Base-by-base conservation (phyloP, 2,329 filamentous ascomycete genomes). In the Microdochium bolleyi region DNA sequence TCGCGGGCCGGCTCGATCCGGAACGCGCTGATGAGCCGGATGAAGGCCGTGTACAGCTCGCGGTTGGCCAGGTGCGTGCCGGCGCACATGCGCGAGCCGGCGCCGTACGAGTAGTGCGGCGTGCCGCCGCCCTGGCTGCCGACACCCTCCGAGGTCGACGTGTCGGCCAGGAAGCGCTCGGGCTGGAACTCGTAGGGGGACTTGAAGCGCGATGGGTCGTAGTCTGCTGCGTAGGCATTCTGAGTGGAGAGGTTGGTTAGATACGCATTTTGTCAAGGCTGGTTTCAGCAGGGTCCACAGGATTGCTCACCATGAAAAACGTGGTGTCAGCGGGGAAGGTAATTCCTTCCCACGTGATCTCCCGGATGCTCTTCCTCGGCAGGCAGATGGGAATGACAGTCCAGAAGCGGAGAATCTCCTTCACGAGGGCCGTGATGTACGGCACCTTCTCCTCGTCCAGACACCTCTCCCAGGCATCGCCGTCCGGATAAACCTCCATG, bases 81-180 rank as follows among this genome's bases (percentile, higher is more conserved):
- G 0, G 83, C 82, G 56, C 84, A 87, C 83, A 87, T 87, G 37
- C 83, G 76, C 57, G 85, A 85, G 1, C 83, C 83, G 11, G 86
- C 70, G 0, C 83, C 83, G 54, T 85, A 86, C 0, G 82, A 84
- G 64, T 85, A 85, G 14, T 85, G 65, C 1, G 82, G 82, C 2
- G 80, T 80, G 27, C 85, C 81, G 0, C 82, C 80, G 49, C 82
- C 75, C 62, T 84, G 78, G 41, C 14, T 19, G 41, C 41, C 41
- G 3, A 22, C 19, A 19, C 41, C 41, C 21, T 46, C 41, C 3
- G 41, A 46, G 16, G 41, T 46, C 16, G 41, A 46, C 7, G 41
- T 46, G 19, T 46, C 41, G 41, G 16, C 10, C 11, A 83, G 66
- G 81, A 81, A 87, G 24, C 83, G 73, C 61, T 85, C 80, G 0